Percentiles rank a stretch among this genome's conserved stretches.
Evolutionary conservation across 1,139 yeast species (phyloP).

Genomic region (Candida tetrigidarum): DNA sequence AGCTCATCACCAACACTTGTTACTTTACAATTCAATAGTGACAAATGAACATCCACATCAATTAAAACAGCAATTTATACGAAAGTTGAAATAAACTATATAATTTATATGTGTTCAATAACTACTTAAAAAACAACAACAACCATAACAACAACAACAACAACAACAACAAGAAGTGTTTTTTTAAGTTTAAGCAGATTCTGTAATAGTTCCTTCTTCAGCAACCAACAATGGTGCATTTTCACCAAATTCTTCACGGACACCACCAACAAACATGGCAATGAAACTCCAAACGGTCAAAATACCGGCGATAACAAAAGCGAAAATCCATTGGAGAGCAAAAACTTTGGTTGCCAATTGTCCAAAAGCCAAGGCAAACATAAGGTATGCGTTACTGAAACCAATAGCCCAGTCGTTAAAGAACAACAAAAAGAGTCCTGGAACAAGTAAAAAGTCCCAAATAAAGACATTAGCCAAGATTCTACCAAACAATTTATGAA

Average conservation of each 20-base stretch:
- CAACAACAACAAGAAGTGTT: background rate
- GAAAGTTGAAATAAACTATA: constrained; percentile 51
- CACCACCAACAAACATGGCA: constrained; percentile 37
- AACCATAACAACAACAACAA: no score
- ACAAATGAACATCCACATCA: constrained; percentile 55
- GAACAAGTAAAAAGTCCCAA: constrained; percentile 78
- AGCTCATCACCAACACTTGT: constrained; percentile 67
- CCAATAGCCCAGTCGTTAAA: constrained; percentile 79
- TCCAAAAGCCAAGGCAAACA: constrained; percentile 68
- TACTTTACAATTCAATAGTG: constrained; percentile 71
- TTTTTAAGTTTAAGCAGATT: background rate
- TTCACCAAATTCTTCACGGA: constrained; percentile 19
- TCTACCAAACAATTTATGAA: constrained; percentile 64
- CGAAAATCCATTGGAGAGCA: constrained; percentile 88
- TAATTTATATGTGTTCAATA: background rate
- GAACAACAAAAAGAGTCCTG: constrained; percentile 56
- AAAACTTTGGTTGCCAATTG: constrained; percentile 69
- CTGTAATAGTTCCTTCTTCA: constrained; percentile 14
- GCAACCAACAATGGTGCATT: constrained; percentile 31
- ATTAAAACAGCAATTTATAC: constrained; percentile 56
- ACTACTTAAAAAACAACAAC: background rate
- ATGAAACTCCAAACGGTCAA: constrained; percentile 53
- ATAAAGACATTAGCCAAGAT: constrained; percentile 71
- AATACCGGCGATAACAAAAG: constrained; percentile 62
- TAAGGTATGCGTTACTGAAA: constrained; percentile 56